Conservation (phyloP, 2,329 filamentous ascomycete species). For the Arthrobotrys sphaeroides region DNA sequence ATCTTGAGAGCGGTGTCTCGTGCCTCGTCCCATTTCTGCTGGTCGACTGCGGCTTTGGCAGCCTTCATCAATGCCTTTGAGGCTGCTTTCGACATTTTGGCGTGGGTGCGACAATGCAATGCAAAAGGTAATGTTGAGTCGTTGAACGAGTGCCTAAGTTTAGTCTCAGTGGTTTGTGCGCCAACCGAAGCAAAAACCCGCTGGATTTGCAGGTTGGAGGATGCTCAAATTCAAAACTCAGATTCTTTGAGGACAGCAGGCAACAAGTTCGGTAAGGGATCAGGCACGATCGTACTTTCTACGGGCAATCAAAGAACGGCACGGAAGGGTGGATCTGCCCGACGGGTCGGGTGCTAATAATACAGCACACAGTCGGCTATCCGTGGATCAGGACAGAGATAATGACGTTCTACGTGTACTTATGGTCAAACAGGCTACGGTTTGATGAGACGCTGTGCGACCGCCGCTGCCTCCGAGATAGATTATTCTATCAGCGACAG, state of each 20-base stretch:
- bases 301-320: background rate
- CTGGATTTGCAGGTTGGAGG: no score
- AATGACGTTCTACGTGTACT: no score
- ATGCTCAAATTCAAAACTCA: background rate
- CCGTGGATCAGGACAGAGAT: no score
- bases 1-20: constrained; percentile 74
- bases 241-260: background rate
- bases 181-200: no score
- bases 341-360: no score
- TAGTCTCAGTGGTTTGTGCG: background rate
- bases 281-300: no score
- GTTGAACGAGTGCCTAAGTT: background rate
- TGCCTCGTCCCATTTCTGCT: constrained; percentile 80
- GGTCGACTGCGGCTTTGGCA: constrained; percentile 79
- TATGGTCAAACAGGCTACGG: no score
- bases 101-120: constrained; percentile 13
- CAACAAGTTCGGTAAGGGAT: background rate
- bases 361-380: no score
- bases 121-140: constrained; percentile 9
- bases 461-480: no score
- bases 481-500: no score
- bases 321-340: no score
- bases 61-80: constrained; percentile 71
- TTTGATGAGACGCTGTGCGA: no score
- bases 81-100: constrained; percentile 47